These are phyloP conservation scores for Neofusicoccum kwambonambiense DNA, from an alignment of 2,329 filamentous ascomycete genomes.

Conservation along the genomic window DNA sequence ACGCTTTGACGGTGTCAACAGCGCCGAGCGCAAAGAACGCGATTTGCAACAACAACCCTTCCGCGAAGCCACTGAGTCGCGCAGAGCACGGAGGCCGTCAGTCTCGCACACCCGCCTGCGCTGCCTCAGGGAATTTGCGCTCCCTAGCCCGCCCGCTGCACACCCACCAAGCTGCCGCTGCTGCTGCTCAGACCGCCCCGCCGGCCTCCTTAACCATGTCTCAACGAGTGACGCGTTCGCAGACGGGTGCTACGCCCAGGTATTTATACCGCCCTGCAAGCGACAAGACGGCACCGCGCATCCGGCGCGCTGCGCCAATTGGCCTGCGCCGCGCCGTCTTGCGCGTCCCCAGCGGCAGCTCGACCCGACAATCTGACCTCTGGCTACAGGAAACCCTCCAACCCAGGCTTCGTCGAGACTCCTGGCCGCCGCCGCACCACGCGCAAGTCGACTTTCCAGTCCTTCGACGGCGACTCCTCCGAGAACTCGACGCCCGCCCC, in stretches of 20 bases:
- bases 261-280: slow-evolving; percentile 28
- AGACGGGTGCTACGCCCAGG: slow-evolving; percentile 50
- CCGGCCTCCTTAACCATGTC: slow-evolving; percentile 29
- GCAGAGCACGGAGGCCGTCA: slow-evolving; percentile 13
- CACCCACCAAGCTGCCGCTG: background rate
- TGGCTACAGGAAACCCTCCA: slow-evolving; percentile 36
- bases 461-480: slow-evolving; percentile 22
- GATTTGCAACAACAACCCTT: slow-evolving; percentile 9
- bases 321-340: slow-evolving; percentile 5
- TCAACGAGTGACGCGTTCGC: slow-evolving; percentile 45
- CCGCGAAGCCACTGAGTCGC: slow-evolving; percentile 4
- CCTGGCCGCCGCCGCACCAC: slow-evolving; percentile 45
- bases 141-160: background rate
- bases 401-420: slow-evolving; percentile 51
- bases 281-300: slow-evolving; percentile 7
- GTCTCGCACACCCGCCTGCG: background rate
- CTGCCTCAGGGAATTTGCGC: slow-evolving; percentile 6
- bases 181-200: background rate
- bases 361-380: slow-evolving; percentile 19
- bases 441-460: slow-evolving; percentile 40
- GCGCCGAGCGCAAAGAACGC: background rate
- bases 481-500: slow-evolving; percentile 36
- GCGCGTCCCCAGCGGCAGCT: background rate
- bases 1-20: slow-evolving; percentile 5
- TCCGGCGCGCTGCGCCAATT: slow-evolving; percentile 6